These are phyloP conservation scores for Geotrichum carabidarum DNA, from an alignment of 1,139 yeast genomes.

Conservation along the genomic window DNA sequence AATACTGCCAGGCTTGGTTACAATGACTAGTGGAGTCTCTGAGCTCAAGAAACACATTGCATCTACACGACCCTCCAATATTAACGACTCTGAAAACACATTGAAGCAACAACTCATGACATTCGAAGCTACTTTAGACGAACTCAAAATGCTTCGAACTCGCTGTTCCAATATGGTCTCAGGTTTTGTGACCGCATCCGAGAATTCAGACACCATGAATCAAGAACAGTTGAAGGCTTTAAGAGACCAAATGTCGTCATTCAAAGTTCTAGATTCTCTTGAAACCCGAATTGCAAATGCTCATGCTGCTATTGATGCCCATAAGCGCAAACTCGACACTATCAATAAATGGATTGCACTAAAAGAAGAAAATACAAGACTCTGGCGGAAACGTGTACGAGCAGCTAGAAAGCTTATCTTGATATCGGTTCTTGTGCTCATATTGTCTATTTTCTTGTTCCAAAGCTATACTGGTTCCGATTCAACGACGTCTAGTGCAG, in stretches of 20 bases:
- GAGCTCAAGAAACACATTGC: constrained; percentile 11
- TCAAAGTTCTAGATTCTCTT: constrained; percentile 11
- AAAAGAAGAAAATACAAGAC: constrained; percentile 5
- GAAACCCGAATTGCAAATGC: constrained; percentile 12
- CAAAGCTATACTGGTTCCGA: background rate
- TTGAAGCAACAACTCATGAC: constrained; percentile 6
- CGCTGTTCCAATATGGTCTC: constrained; percentile 9
- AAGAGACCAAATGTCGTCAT: constrained; percentile 12
- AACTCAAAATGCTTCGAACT: constrained; percentile 6
- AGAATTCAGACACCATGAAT: constrained; percentile 3
- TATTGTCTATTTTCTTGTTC: background rate
- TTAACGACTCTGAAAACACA: constrained; percentile 2
- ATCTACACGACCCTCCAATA: constrained; percentile 4
- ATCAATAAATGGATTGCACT: constrained; percentile 12
- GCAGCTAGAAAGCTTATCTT: constrained; percentile 2
- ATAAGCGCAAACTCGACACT: constrained; percentile 8
- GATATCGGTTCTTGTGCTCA: background rate
- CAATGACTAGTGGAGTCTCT: constrained; percentile 7
- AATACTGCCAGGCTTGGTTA: background rate
- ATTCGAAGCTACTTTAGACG: constrained; percentile 4
- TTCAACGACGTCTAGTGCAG: no score
- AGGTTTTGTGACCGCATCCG: constrained; percentile 5
- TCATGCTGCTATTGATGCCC: constrained; percentile 9
- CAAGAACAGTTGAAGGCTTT: constrained; percentile 7
- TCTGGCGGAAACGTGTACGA: constrained; percentile 3